A percentile compares a stretch with the other conserved stretches of the same genome.
phyloP scores from a whole-genome alignment of 306 rosid species.

The Trichosanthes cucumerina region DNA sequence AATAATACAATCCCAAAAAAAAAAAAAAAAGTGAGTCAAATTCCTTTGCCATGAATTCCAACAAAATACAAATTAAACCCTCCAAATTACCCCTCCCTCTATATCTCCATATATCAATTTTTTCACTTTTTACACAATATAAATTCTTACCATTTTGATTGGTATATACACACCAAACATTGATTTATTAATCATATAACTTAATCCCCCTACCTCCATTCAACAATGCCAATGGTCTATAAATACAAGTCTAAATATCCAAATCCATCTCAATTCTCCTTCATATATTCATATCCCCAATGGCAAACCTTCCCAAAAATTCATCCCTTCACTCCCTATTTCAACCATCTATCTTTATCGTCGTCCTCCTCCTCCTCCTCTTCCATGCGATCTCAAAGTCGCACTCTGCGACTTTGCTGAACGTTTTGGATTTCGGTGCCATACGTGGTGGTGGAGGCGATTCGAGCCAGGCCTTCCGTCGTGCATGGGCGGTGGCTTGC shows the following conservation, averaged over 20 bases:
- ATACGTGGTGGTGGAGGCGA: not conserved
- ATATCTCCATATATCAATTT: too few relatives aligned
- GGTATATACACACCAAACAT: not conserved
- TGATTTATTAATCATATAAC: not conserved
- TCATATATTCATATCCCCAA: not conserved
- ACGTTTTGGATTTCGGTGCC: not conserved
- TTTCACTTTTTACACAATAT: not conserved
- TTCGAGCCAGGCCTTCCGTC: not conserved
- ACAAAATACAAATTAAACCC: too few relatives aligned
- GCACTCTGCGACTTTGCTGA: not conserved
- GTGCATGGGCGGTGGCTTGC: not conserved
- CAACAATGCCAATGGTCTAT: not conserved
- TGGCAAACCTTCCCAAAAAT: not conserved
- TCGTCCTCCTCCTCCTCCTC: not conserved
- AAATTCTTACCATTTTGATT: not conserved
- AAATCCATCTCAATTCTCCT: not conserved
- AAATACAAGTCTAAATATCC: not conserved
- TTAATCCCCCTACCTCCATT: not conserved
- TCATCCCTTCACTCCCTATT: not conserved
- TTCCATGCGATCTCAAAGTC: not conserved
- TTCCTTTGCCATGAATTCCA: too few relatives aligned
- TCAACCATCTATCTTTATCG: not conserved
- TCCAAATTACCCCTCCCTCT: too few relatives aligned
- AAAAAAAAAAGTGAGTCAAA: too few relatives aligned
- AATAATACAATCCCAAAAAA: too few relatives aligned